Conservation (phyloP, 305 asterid species). For the Coffea humblotiana region DNA sequence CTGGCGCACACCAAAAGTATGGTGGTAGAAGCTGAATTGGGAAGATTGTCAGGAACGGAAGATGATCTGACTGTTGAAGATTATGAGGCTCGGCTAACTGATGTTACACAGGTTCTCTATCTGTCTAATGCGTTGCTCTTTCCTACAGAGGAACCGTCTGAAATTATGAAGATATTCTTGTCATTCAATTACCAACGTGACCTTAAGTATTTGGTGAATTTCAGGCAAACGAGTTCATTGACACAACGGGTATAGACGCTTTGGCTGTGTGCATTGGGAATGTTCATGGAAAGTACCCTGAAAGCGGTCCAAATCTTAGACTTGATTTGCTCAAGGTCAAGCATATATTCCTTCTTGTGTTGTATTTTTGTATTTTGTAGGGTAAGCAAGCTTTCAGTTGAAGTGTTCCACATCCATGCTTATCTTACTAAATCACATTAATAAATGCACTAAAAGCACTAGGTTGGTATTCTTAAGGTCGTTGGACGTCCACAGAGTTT, state of each 20-base stretch:
- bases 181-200: conserved; percentile 19
- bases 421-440: background rate
- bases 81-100: conserved; percentile 86
- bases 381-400: background rate
- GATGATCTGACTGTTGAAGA: conserved; percentile 89
- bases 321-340: conserved; percentile 90
- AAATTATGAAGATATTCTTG: background rate
- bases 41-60: conserved; percentile 97
- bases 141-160: background rate
- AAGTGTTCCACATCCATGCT: background rate
- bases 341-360: conserved; percentile 15
- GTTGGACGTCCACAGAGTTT: background rate
- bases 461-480: background rate
- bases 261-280: conserved; percentile 99
- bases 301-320: conserved; percentile 80
- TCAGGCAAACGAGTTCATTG: conserved; percentile 90
- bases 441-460: background rate
- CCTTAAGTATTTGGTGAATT: conserved; percentile 13
- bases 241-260: conserved; percentile 80
- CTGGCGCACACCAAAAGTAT: conserved; percentile 65
- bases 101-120: conserved; percentile 64
- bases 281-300: conserved; percentile 93
- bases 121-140: background rate
- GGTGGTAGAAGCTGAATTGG: conserved; percentile 94
- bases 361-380: background rate